Evolutionary conservation across 306 rosid genomes (phyloP).

Genomic region (Dalbergia oliveri): DNA sequence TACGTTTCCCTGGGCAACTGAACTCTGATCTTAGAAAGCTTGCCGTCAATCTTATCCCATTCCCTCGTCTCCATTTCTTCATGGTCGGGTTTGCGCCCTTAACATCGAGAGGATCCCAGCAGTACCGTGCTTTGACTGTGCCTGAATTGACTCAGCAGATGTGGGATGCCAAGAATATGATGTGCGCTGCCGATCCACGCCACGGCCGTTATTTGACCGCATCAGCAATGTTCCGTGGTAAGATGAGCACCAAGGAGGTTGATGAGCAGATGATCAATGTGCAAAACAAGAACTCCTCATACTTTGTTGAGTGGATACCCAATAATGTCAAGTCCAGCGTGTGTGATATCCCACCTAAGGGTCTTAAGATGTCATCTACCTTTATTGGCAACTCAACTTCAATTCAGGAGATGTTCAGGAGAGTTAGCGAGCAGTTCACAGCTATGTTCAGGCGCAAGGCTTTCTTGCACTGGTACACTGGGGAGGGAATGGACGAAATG

Average conservation of each 20-base stretch:
- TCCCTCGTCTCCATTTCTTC: slow-evolving; percentile 61
- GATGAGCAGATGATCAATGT: slow-evolving; percentile 67
- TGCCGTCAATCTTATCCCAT: slow-evolving; percentile 65
- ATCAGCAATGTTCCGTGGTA: slow-evolving; percentile 67
- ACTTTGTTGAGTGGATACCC: slow-evolving; percentile 69
- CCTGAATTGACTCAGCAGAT: slow-evolving; percentile 66
- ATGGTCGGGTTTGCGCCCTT: slow-evolving; percentile 68
- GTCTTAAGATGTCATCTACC: slow-evolving; percentile 64
- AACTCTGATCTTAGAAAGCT: slow-evolving; percentile 66
- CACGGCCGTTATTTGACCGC: slow-evolving; percentile 66
- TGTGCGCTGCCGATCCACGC: slow-evolving; percentile 69
- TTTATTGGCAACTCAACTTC: slow-evolving; percentile 64
- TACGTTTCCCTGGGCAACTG: slow-evolving; percentile 65
- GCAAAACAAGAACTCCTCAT: slow-evolving; percentile 66
- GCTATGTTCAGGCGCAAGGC: slow-evolving; percentile 73
- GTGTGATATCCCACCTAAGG: slow-evolving; percentile 64
- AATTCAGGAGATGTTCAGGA: slow-evolving; percentile 67
- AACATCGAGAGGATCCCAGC: slow-evolving; percentile 66
- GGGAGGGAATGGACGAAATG: slow-evolving; percentile 69
- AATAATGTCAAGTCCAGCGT: slow-evolving; percentile 62
- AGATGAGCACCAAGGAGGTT: slow-evolving; percentile 68
- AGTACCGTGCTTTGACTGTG: slow-evolving; percentile 62
- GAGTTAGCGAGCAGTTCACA: slow-evolving; percentile 65
- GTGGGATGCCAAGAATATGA: slow-evolving; percentile 69
- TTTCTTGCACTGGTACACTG: slow-evolving; percentile 69